Evolutionary conservation across 495 filamentous ascomycete genomes (phyloP), one percentile per base, ranked within the genome.

Genomic region (Hypoxylon crocopeplum): DNA sequence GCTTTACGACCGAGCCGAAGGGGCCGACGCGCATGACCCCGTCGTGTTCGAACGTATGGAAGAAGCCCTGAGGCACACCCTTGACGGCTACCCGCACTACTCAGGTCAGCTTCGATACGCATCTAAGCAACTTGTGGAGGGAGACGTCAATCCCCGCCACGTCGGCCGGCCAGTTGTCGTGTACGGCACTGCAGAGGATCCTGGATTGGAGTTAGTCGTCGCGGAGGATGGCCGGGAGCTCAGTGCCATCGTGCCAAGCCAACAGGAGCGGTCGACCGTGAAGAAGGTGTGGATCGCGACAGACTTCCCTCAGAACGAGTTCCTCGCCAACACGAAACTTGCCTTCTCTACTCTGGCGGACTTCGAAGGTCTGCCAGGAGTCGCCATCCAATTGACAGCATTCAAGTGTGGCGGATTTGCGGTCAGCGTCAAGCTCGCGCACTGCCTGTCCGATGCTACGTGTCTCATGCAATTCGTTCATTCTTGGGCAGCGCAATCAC

Each of bases 391-490:
- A 47, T 7, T 81, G 6, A 81, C 72, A 0, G 55, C 55, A 1
- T 72, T 80, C 36, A 64, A 62, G 8, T 75, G 71, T 36, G 78
- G 77, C 6, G 79, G 76, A 2, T 73, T 72, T 32, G 72, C 72
- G 1, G 33, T 83, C 4, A 69, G 73, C 22, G 64, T 79, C 15
- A 75, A 70, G 32, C 46, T 79, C 0, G 69, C 76, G 0, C 81
- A 85, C 59, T 72, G 73, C 12, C 61, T 84, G 4, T 74, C 75
- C 1, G 82, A 85, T 64, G 78, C 79, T 2, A 64, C 75, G 21
- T 38, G 75, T 1, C 49, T 85, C n/a, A 63, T 75, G 10, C 56
- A 70, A 13, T 84, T 85, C 24, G 68, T 75, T 3, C 72, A 81
- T 22, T 68, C 75, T 25, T 82, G 76, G 79, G 72, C 75, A 27